These are phyloP conservation scores for Exutisphaerella laricina DNA, from an alignment of 2,329 filamentous ascomycete genomes.

Conservation along the genomic window DNA sequence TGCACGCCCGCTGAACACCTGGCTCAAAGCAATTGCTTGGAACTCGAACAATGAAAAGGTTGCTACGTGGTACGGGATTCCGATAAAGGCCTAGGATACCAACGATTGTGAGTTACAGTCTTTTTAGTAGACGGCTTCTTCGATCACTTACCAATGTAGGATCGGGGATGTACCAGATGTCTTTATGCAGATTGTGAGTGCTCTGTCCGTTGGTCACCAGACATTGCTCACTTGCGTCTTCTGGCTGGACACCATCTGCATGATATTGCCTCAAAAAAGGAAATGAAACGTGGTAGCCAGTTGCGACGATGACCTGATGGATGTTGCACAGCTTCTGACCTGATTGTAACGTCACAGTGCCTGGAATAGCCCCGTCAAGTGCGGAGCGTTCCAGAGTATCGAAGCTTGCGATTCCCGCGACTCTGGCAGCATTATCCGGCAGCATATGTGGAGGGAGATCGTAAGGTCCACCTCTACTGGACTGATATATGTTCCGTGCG, in stretches of 20 bases:
- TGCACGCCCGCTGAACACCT: conserved; percentile 50
- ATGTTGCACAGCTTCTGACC: conserved; percentile 51
- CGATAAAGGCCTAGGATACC: conserved; percentile 45
- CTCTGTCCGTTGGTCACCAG: conserved; percentile 58
- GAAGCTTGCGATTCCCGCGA: conserved; percentile 50
- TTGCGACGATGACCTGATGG: conserved; percentile 59
- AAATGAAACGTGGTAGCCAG: conserved; percentile 63
- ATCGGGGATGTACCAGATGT: conserved; percentile 66
- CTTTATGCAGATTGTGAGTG: conserved; percentile 62
- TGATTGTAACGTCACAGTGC: conserved; percentile 49
- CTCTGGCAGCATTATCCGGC: conserved; percentile 48
- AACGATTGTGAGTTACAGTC: too few species aligned
- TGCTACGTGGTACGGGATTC: conserved; percentile 59
- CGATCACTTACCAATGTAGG: too few species aligned
- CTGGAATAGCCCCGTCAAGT: conserved; percentile 41
- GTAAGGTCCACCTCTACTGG: conserved; percentile 55
- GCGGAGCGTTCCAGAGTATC: conserved; percentile 17
- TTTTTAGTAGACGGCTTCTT: too few species aligned
- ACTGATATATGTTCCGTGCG: conserved; percentile 48
- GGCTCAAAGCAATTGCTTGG: conserved; percentile 57
- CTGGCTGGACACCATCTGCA: conserved; percentile 39
- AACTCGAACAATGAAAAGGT: conserved; percentile 68
- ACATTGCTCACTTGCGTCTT: conserved; percentile 48
- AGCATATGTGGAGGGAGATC: conserved; percentile 53
- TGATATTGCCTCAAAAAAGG: conserved; percentile 56